A percentile compares a stretch with the other conserved stretches of the same genome.
Evolutionary conservation across 2,329 filamentous ascomycete species (phyloP).

Genomic region (Neonectria sp.): DNA sequence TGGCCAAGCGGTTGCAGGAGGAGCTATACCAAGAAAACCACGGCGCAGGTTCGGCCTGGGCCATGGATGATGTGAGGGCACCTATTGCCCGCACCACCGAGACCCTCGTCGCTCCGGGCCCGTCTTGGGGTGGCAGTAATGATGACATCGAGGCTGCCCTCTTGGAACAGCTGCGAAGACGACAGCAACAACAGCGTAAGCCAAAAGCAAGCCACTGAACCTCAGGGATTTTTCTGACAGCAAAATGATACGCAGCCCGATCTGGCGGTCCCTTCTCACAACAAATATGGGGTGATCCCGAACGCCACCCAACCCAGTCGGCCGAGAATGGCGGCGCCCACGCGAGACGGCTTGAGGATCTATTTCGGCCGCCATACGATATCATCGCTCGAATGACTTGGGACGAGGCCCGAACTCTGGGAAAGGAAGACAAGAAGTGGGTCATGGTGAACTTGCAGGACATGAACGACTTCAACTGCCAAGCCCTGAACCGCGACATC

Average conservation of each 20-base stretch:
- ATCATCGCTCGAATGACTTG: constrained; percentile 85
- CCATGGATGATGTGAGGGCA: constrained; percentile 81
- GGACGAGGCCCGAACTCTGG: constrained; percentile 87
- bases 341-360: constrained; percentile 85
- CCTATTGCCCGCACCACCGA: constrained; percentile 94
- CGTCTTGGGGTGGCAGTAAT: constrained; percentile 62
- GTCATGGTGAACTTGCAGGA: constrained; percentile 97
- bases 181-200: constrained; percentile 52
- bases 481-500: constrained; percentile 92
- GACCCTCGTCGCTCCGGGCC: constrained; percentile 83
- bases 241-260: constrained; percentile 35
- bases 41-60: constrained; percentile 58
- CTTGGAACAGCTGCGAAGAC: constrained; percentile 74
- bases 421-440: constrained; percentile 94
- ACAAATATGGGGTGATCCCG: constrained; percentile 55
- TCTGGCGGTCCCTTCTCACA: constrained; percentile 56
- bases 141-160: constrained; percentile 72
- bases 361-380: constrained; percentile 94
- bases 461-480: constrained; percentile 92
- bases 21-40: constrained; percentile 80
- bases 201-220: not conserved
- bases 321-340: constrained; percentile 71
- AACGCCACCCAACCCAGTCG: constrained; percentile 39
- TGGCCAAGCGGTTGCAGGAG: constrained; percentile 92
- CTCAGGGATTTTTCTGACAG: not conserved